Percentiles rank a stretch among this genome's conserved stretches.
Evolutionary conservation across 2,329 filamentous ascomycete genomes (phyloP).

Genomic region (Fusarium sp.): DNA sequence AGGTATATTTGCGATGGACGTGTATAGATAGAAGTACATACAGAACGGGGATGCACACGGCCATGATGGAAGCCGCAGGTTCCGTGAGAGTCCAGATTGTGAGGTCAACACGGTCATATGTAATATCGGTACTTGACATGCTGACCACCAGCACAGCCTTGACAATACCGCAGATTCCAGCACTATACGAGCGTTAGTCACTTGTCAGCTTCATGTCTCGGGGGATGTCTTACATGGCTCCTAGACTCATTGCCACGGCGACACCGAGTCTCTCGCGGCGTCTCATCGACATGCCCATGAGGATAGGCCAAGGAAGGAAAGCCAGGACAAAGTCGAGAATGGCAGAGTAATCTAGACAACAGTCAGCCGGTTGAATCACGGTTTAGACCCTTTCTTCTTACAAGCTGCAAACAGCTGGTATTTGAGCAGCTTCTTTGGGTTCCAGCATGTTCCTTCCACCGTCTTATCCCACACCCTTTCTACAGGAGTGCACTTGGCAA

Average conservation of each 20-base stretch:
- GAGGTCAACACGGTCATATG: conserved; percentile 50
- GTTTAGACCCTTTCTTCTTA: conserved; percentile 20
- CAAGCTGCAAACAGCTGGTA: conserved; percentile 50
- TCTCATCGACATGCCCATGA: conserved; percentile 48
- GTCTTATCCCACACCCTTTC: conserved; percentile 41
- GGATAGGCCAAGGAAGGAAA: conserved; percentile 49
- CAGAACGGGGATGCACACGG: conserved; percentile 50
- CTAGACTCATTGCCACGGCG: conserved; percentile 51
- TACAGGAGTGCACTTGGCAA: conserved; percentile 48
- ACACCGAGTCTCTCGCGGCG: conserved; percentile 50
- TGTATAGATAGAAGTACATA: conserved; percentile 24
- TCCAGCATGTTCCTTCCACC: conserved; percentile 48
- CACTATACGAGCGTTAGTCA: conserved; percentile 38
- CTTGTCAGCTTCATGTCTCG: too few species aligned
- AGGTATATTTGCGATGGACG: background rate
- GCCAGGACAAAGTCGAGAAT: conserved; percentile 50
- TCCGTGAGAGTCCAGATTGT: conserved; percentile 52
- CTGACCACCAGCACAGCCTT: conserved; percentile 47
- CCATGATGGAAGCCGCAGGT: conserved; percentile 52
- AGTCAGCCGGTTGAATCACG: background rate
- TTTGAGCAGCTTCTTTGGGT: conserved; percentile 37
- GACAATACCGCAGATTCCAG: conserved; percentile 49
- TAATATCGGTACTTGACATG: conserved; percentile 49
- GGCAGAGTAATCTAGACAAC: conserved; percentile 47
- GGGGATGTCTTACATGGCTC: conserved; percentile 44